A percentile compares a stretch with the other conserved stretches of the same genome.
phyloP scores from a whole-genome alignment of 257 asterid genomes.

The Capsicum rhomboideum region DNA sequence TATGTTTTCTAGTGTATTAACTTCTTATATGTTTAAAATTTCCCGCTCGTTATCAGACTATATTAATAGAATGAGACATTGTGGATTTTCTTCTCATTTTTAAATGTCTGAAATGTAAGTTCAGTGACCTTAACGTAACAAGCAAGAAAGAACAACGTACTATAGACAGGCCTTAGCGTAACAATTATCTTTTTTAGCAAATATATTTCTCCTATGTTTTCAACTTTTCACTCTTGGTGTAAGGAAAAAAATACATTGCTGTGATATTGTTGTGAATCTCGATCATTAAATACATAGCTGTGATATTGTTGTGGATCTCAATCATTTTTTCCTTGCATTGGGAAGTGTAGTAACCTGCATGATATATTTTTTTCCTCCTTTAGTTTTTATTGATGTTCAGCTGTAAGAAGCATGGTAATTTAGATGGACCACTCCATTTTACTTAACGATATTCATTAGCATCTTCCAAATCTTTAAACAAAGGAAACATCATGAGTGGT shows the following conservation, averaged over 20 bases:
- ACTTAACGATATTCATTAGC: neutral
- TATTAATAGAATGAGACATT: neutral
- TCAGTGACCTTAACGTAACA: neutral
- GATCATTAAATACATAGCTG: too few species aligned
- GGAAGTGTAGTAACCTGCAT: neutral
- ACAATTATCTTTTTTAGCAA: neutral
- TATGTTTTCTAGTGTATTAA: neutral
- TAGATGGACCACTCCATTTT: neutral
- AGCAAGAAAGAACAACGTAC: neutral
- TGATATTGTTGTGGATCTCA: neutral
- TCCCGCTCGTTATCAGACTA: neutral
- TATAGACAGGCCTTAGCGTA: neutral
- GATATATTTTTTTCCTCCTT: neutral
- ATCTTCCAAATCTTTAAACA: neutral
- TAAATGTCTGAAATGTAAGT: neutral
- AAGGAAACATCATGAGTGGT: neutral
- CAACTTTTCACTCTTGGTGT: neutral
- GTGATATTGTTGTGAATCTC: too few species aligned
- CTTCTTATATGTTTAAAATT: neutral
- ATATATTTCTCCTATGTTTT: neutral
- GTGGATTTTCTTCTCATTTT: neutral
- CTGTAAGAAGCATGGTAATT: neutral
- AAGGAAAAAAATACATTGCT: neutral
- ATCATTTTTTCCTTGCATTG: neutral
- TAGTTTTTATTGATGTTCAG: neutral